Percentiles rank a stretch among this genome's conserved stretches.
Evolutionary conservation across 495 filamentous ascomycete genomes (phyloP).

Genomic region (Penicillium coffeae): DNA sequence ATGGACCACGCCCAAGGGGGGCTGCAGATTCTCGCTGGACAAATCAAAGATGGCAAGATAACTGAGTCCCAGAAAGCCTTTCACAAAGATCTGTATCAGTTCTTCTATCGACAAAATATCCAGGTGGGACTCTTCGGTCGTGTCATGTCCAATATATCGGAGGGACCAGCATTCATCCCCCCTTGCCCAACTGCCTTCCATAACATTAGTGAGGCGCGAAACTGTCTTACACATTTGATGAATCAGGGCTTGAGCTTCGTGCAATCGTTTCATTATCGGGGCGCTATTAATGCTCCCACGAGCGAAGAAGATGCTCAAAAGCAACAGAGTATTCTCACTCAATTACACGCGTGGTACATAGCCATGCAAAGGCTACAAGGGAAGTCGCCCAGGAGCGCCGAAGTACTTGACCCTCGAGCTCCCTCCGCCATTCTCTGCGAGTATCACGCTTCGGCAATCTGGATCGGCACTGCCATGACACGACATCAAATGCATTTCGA

Average conservation of each 20-base stretch:
- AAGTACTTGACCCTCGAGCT: conserved; percentile 11
- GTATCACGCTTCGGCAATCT: conserved; percentile 9
- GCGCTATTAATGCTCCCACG: too few relatives aligned
- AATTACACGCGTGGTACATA: conserved; percentile 9
- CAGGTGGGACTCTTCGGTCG: not conserved
- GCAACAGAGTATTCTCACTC: conserved; percentile 4
- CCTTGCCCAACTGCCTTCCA: not conserved
- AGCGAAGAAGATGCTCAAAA: not conserved
- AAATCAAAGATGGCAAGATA: not conserved
- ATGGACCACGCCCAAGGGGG: conserved; percentile 21
- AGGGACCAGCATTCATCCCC: not conserved
- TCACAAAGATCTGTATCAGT: conserved; percentile 13
- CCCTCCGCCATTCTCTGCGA: conserved; percentile 9
- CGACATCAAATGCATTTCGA: conserved; percentile 14
- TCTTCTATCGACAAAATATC: conserved; percentile 2
- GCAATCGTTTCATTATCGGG: too few relatives aligned
- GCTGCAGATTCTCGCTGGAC: conserved; percentile 9
- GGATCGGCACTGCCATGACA: conserved; percentile 6
- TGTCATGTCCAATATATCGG: not conserved
- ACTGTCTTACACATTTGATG: not conserved
- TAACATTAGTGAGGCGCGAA: not conserved
- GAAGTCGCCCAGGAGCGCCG: not conserved
- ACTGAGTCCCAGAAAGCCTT: not conserved
- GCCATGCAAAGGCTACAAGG: conserved; percentile 12
- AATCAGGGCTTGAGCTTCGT: conserved; percentile 7